These are phyloP conservation scores for Fraxinus sp. DNA, from an alignment of 305 asterid genomes.

Conservation along the genomic window DNA sequence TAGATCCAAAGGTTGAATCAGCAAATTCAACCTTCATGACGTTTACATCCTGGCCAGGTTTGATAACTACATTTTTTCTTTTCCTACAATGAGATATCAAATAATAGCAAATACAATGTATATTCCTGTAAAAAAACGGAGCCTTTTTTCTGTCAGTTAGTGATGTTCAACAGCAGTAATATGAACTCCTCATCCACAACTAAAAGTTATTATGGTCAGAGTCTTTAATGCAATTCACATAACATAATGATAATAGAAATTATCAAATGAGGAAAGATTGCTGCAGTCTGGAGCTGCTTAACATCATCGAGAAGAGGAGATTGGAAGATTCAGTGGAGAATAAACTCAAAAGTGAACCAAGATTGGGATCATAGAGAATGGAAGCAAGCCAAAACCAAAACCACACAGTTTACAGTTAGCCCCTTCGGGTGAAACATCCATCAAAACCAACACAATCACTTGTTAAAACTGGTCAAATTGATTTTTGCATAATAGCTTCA, in stretches of 20 bases:
- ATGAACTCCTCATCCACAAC: not conserved
- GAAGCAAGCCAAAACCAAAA: not conserved
- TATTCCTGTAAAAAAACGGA: not conserved
- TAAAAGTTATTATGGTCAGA: not conserved
- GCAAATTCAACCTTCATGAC: not conserved
- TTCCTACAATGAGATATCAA: not conserved
- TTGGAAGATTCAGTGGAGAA: not conserved
- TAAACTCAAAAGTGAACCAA: not conserved
- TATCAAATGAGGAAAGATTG: not conserved
- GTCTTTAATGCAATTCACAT: not conserved
- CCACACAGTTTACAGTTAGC: not conserved
- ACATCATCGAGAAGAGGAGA: not conserved
- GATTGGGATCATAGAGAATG: not conserved
- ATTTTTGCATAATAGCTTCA: not conserved
- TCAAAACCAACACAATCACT: not conserved
- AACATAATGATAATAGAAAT: not conserved
- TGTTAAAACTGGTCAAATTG: not conserved
- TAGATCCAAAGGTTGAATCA: not conserved
- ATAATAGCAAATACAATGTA: not conserved
- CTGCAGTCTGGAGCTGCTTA: not conserved
- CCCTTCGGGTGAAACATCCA: not conserved
- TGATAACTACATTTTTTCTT: not conserved
- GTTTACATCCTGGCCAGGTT: conserved; percentile 1
- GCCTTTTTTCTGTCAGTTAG: not conserved
- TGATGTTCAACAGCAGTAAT: not conserved